phyloP scores from a whole-genome alignment of 179 eudicot genomes.

The Corrigiola litoralis region DNA sequence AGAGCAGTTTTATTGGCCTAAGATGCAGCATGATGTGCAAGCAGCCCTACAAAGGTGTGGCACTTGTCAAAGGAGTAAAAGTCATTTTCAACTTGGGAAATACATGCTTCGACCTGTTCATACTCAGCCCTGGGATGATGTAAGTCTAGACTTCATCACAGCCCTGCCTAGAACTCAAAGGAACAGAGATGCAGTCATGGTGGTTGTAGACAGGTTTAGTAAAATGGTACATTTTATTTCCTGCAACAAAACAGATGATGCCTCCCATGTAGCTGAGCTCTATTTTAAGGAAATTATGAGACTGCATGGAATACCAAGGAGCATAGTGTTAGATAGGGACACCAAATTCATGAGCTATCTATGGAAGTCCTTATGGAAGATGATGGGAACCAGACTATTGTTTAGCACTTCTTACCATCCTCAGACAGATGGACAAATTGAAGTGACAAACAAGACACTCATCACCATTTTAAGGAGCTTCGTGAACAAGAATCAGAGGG shows the following conservation, averaged over 20 bases:
- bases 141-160: not conserved
- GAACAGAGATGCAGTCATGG: not conserved
- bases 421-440: not conserved
- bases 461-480: not conserved
- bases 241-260: too few relatives aligned
- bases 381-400: not conserved
- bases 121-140: not conserved
- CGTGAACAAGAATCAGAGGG: not conserved
- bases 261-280: too few relatives aligned
- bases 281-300: not conserved
- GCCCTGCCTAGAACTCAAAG: not conserved
- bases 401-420: not conserved
- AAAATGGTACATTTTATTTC: too few relatives aligned
- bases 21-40: not conserved
- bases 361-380: not conserved
- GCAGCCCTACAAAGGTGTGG: not conserved
- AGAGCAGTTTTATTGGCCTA: too few relatives aligned
- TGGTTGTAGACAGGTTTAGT: too few relatives aligned
- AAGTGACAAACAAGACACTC: not conserved
- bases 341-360: not conserved
- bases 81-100: not conserved
- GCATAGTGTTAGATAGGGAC: not conserved
- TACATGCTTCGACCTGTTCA: too few relatives aligned
- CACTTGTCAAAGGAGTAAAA: not conserved
- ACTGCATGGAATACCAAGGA: not conserved